These are phyloP conservation scores for Tolypocladium tropicale DNA, from an alignment of 2,329 filamentous ascomycete species.

Conservation along the genomic window DNA sequence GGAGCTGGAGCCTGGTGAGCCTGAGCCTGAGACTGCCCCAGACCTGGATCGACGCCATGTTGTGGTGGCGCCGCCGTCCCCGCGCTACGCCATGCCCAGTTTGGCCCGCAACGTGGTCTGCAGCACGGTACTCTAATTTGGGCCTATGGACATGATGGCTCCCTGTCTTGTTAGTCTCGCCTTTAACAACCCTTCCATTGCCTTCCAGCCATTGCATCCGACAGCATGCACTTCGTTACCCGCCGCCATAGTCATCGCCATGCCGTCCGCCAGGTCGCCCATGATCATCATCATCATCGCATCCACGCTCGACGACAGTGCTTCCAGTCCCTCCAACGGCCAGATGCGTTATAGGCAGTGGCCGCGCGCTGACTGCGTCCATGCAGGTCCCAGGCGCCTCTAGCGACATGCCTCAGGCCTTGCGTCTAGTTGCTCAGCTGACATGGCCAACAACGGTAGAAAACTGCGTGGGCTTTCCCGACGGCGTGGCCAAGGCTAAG, in stretches of 20 bases:
- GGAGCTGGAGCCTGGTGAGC: too few species aligned
- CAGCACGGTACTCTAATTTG: not conserved
- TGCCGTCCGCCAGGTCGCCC: not conserved
- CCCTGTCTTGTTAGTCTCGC: not conserved
- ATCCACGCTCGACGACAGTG: constrained; percentile 18
- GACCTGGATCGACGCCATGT: too few species aligned
- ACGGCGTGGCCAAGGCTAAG: constrained; percentile 20
- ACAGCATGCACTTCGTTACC: not conserved
- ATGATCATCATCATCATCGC: too few species aligned
- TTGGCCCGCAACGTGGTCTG: not conserved
- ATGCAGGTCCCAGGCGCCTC: constrained; percentile 28
- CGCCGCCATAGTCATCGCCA: not conserved
- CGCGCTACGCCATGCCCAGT: not conserved
- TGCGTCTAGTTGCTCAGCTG: constrained; percentile 22
- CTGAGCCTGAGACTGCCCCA: too few species aligned
- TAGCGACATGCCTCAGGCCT: constrained; percentile 21
- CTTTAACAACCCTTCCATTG: too few species aligned
- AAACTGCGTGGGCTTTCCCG: constrained; percentile 25
- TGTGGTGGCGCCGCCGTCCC: not conserved
- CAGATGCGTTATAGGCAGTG: not conserved
- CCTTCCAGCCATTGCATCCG: too few species aligned
- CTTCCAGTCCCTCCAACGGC: not conserved
- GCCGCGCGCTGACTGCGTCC: not conserved
- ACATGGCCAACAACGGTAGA: constrained; percentile 24
- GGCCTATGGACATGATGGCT: not conserved